A percentile compares a stretch with the other conserved stretches of the same genome.
These are phyloP conservation scores for Pseudoturritis turrita DNA, from an alignment of 345 rosid species.

Conservation along the genomic window DNA sequence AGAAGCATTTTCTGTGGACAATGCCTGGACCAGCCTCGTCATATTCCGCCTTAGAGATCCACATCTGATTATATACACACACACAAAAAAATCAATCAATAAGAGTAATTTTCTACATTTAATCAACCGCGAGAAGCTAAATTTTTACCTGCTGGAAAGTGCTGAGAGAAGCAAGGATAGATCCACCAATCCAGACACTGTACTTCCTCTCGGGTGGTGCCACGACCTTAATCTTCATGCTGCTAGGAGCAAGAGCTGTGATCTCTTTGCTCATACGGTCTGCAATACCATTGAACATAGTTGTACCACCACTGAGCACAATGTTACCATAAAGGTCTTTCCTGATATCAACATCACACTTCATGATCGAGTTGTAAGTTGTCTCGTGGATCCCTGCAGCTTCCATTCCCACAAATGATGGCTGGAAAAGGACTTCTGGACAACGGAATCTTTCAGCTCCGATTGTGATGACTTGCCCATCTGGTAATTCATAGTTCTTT, in stretches of 20 bases:
- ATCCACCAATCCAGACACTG: conserved; percentile 87
- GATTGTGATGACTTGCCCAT: conserved; percentile 82
- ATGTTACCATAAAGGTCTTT: conserved; percentile 76
- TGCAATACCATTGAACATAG: conserved; percentile 76
- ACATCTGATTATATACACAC: conserved; percentile 45
- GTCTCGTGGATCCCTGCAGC: conserved; percentile 81
- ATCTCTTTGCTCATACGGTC: conserved; percentile 94
- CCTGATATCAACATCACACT: conserved; percentile 83
- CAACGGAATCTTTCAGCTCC: conserved; percentile 84
- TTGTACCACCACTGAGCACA: conserved; percentile 82
- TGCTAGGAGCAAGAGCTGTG: conserved; percentile 73
- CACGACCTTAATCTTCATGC: conserved; percentile 86
- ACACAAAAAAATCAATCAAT: not conserved
- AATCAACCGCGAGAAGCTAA: not conserved
- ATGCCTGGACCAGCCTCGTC: conserved; percentile 81
- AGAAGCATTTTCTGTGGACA: conserved; percentile 85
- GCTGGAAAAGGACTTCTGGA: conserved; percentile 83
- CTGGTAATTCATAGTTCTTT: conserved; percentile 78
- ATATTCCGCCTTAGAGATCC: conserved; percentile 83
- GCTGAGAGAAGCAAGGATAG: conserved; percentile 78
- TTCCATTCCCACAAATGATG: conserved; percentile 90
- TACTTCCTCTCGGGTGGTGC: conserved; percentile 84
- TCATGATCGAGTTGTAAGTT: conserved; percentile 80
- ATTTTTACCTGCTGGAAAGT: conserved; percentile 68
- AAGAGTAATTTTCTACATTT: not conserved